Conservation (phyloP, 2,329 filamentous ascomycete genomes). For the Monosporascus sp. region DNA sequence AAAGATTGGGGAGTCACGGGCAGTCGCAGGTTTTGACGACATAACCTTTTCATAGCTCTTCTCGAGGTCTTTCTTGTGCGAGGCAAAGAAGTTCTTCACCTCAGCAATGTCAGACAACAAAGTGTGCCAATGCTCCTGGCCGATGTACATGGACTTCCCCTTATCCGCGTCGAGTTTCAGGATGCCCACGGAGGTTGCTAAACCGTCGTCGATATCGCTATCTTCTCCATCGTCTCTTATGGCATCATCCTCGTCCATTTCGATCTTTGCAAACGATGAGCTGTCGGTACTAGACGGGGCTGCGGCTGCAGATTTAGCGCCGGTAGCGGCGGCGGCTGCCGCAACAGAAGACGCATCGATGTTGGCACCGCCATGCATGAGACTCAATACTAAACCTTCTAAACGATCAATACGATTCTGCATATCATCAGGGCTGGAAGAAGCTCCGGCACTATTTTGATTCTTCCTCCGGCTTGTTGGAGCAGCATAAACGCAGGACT, state of each 20-base stretch:
- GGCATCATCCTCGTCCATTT: conserved; percentile 50
- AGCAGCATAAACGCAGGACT: conserved; percentile 79
- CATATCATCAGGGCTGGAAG: conserved; percentile 82
- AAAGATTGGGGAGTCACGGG: conserved; percentile 66
- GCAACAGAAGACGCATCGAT: conserved; percentile 37
- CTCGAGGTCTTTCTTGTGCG: conserved; percentile 85
- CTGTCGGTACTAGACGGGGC: conserved; percentile 38
- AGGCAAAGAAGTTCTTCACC: conserved; percentile 83
- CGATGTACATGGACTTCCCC: conserved; percentile 74
- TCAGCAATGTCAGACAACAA: conserved; percentile 80
- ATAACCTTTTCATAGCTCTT: conserved; percentile 73
- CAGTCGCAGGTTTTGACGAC: conserved; percentile 56
- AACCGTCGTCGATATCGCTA: conserved; percentile 64
- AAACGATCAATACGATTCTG: conserved; percentile 95
- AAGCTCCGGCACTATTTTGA: conserved; percentile 48
- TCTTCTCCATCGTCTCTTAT: conserved; percentile 52
- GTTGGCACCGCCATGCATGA: conserved; percentile 81
- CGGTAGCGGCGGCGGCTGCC: conserved; percentile 24
- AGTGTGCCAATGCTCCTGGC: conserved; percentile 78
- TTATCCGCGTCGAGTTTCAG: conserved; percentile 76
- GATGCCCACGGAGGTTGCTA: conserved; percentile 71
- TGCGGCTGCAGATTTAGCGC: conserved; percentile 18
- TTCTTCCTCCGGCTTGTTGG: conserved; percentile 68
- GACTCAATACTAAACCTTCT: conserved; percentile 82
- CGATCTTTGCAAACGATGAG: conserved; percentile 42